phyloP scores from a whole-genome alignment of 768 basidiomycete species.

The Kwoniella newhampshirensis region DNA sequence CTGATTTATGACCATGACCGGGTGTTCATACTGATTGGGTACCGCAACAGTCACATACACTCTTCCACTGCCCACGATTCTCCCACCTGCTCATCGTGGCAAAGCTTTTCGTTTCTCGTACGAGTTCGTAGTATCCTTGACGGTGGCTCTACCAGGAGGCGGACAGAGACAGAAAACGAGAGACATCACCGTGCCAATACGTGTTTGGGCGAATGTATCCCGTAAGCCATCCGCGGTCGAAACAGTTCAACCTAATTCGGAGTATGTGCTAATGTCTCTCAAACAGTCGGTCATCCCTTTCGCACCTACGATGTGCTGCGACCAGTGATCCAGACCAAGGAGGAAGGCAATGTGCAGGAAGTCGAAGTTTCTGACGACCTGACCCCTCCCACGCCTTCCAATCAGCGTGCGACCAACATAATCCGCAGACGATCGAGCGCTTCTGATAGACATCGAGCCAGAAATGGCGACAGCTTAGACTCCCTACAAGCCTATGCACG shows the following conservation, averaged over 20 bases:
- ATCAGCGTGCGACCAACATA: not conserved
- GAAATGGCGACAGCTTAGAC: slow-evolving; percentile 15
- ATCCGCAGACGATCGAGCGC: slow-evolving; percentile 9
- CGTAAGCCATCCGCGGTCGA: slow-evolving; percentile 59
- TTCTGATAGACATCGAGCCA: slow-evolving; percentile 9
- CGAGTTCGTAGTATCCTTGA: slow-evolving; percentile 83
- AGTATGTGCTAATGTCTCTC: too few species aligned
- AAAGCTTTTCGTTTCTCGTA: slow-evolving; percentile 82
- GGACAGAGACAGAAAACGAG: slow-evolving; percentile 58
- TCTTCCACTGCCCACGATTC: slow-evolving; percentile 67
- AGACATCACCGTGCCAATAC: slow-evolving; percentile 77
- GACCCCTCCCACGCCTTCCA: not conserved
- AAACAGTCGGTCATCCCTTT: slow-evolving; percentile 59
- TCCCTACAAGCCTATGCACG: slow-evolving; percentile 50
- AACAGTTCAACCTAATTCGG: too few species aligned
- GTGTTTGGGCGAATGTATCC: slow-evolving; percentile 82
- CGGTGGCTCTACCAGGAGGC: slow-evolving; percentile 39
- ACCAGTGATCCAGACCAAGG: slow-evolving; percentile 61
- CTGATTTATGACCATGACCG: not conserved
- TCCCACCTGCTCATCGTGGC: slow-evolving; percentile 90
- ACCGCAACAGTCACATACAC: slow-evolving; percentile 75
- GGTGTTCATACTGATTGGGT: too few species aligned
- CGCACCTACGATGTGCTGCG: slow-evolving; percentile 79
- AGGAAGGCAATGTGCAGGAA: slow-evolving; percentile 50
- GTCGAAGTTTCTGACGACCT: not conserved